A percentile compares a stretch with the other conserved stretches of the same genome.
phyloP scores from a whole-genome alignment of 257 asterid genomes.

The Knoxia roxburghii region DNA sequence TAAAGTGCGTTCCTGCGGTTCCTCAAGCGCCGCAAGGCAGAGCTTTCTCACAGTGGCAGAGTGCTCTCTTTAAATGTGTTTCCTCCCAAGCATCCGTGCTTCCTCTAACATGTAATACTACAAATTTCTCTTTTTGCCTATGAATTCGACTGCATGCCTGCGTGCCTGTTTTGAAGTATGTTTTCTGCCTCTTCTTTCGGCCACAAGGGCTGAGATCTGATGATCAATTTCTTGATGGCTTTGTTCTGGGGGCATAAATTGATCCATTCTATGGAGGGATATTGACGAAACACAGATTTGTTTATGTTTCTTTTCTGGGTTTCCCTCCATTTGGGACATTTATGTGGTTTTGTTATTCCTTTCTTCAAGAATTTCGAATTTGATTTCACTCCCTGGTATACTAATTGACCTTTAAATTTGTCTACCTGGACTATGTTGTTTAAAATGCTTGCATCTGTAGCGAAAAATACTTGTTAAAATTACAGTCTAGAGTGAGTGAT shows the following conservation, averaged over 20 bases:
- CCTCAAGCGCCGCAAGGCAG: too few relatives aligned
- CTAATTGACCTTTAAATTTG: not conserved
- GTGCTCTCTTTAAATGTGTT: too few relatives aligned
- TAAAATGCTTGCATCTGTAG: too few relatives aligned
- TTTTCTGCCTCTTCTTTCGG: slow-evolving; percentile 69
- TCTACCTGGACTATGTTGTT: too few relatives aligned
- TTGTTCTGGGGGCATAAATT: slow-evolving; percentile 75
- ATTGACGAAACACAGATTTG: slow-evolving; percentile 21
- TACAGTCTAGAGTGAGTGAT: not conserved
- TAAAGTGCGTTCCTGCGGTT: too few relatives aligned
- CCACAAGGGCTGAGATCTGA: slow-evolving; percentile 45
- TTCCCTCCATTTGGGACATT: slow-evolving; percentile 45
- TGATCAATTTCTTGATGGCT: slow-evolving; percentile 58
- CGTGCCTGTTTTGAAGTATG: not conserved
- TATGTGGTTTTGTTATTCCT: not conserved
- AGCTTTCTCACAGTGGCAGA: too few relatives aligned
- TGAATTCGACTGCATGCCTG: not conserved
- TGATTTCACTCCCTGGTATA: not conserved
- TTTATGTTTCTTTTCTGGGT: slow-evolving; percentile 30
- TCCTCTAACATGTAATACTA: too few relatives aligned
- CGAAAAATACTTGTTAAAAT: too few relatives aligned
- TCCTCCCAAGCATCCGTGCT: too few relatives aligned
- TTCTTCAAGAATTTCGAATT: too few relatives aligned
- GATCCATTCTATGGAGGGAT: slow-evolving; percentile 16
- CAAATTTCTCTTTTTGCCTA: too few relatives aligned